Conservation (phyloP, 1,284 basidiomycete species). For the Phellopilus nigrolimitatus region DNA sequence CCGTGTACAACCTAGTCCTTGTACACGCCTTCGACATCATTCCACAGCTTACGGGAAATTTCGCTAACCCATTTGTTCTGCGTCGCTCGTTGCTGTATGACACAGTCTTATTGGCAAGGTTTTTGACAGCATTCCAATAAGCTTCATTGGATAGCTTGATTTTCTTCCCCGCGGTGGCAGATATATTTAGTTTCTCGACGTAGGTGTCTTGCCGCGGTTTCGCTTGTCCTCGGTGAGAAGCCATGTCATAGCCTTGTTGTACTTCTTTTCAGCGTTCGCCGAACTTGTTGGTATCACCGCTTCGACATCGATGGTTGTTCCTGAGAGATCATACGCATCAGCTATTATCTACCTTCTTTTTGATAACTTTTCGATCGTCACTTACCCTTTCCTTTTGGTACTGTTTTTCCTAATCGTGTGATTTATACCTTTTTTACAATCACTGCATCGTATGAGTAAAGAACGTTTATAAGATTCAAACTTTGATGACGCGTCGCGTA, state of each 20-base stretch:
- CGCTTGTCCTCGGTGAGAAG: constrained; percentile 3
- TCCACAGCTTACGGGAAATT: not conserved
- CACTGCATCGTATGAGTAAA: too few species aligned
- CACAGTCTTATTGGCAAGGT: constrained; percentile 1
- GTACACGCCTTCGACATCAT: constrained; percentile 9
- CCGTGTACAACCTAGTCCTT: constrained; percentile 9
- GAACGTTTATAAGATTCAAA: too few species aligned
- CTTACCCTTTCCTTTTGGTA: too few species aligned
- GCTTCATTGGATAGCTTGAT: constrained; percentile 3
- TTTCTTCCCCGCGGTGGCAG: not conserved
- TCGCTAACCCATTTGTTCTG: constrained; percentile 6
- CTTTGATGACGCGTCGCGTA: too few species aligned
- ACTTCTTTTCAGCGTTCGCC: not conserved
- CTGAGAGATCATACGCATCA: not conserved
- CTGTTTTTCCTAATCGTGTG: too few species aligned
- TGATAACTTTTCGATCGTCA: too few species aligned
- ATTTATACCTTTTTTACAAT: too few species aligned
- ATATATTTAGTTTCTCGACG: constrained; percentile 3
- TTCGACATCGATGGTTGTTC: constrained; percentile 5
- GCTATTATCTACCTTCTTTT: not conserved
- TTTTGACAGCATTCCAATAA: not conserved
- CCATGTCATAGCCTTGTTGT: constrained; percentile 4
- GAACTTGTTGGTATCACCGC: not conserved
- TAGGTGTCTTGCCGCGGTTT: constrained; percentile 7
- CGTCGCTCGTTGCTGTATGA: not conserved